Percentiles rank a stretch among this genome's conserved stretches.
These are phyloP conservation scores for Mollisia scopiformis DNA, from an alignment of 2,329 filamentous ascomycete genomes.

Conservation along the genomic window DNA sequence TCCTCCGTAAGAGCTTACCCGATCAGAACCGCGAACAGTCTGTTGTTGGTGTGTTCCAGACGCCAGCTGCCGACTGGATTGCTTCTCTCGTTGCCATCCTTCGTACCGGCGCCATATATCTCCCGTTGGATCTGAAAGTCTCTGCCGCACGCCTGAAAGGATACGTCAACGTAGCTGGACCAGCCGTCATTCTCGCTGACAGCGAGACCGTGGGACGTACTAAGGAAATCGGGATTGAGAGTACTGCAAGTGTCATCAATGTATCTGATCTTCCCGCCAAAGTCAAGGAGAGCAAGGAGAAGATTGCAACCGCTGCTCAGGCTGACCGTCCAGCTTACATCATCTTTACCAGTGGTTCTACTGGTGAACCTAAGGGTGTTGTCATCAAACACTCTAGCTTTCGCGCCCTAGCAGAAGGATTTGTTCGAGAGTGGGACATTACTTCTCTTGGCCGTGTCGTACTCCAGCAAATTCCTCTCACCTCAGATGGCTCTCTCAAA, in stretches of 20 bases:
- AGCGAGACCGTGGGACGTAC: background rate
- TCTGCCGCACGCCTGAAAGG: background rate
- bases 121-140: background rate
- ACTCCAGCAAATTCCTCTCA: too few species aligned
- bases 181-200: background rate
- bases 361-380: too few species aligned
- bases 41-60: slow-evolving; percentile 1
- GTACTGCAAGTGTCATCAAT: background rate
- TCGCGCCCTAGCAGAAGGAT: too few species aligned
- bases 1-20: background rate
- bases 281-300: too few species aligned
- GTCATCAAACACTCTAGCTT: too few species aligned
- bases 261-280: background rate
- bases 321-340: too few species aligned
- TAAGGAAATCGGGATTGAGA: background rate
- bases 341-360: too few species aligned
- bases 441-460: too few species aligned
- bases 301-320: too few species aligned
- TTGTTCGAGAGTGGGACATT: too few species aligned
- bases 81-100: slow-evolving; percentile 3
- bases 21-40: slow-evolving; percentile 35
- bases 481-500: too few species aligned
- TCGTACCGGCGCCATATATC: background rate
- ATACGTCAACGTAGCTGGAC: background rate
- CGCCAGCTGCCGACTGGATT: background rate